Base-by-base conservation (phyloP, 202 grass and related monocot genomes). In the Carex arenaria region DNA sequence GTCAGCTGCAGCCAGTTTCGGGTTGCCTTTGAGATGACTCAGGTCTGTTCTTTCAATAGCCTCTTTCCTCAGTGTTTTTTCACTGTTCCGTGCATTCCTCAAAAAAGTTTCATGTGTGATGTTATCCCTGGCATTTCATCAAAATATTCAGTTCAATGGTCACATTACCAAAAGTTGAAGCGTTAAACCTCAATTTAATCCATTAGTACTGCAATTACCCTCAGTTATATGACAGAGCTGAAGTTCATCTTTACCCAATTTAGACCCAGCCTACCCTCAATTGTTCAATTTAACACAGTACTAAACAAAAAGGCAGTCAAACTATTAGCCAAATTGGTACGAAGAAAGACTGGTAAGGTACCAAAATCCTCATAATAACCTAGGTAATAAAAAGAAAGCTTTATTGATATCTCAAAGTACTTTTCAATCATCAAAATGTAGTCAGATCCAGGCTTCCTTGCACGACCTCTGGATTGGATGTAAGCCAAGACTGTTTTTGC, bases 401-500 rank as follows among this genome's bases (percentile, higher is more conserved):
- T 34, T 57, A 59, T 57, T 77, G 40, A 76, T 76, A 77, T 77
- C 49, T 80, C 17, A 11, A 67, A 81, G 45, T 92, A 98, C 96
- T 92, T 98, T 92, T 98, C 96, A 90, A 95, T 88, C 96, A 98
- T 98, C 88, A 98, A 88, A 87, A 98, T 95, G 85, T 95, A 98
- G 68, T 98, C 96, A 40, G 96, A 98, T 84, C 96, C 96, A 84
- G 96, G 96, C 79, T 98, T 98, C 85, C 96, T 93, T 65, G 96
- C 96, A 87, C 96, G 96, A 76, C 93, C 96, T 22, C 96, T 84
- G 56, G 96, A 95, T 82, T 98, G 96, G 73, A 98, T 93, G 86
- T 98, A 98, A 63, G 96, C 96, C 59, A 98, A 89, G 80, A 98
- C 93, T 75, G 96, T 98, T 89, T 98, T 98, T 52, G 96, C 93